Conservation (phyloP, 2,329 filamentous ascomycete genomes). For the Cercospora sojina region DNA sequence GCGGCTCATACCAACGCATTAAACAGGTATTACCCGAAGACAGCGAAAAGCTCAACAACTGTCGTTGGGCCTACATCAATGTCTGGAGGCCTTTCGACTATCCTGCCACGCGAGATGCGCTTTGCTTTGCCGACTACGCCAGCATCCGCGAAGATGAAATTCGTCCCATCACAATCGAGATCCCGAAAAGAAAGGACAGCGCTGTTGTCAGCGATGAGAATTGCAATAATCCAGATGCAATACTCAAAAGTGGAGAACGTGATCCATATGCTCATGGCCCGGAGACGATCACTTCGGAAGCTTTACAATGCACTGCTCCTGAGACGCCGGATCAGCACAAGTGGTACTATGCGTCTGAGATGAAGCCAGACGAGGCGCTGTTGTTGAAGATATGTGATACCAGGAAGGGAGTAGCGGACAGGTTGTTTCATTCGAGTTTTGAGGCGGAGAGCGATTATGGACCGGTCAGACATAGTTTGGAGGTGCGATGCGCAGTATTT, state of each 20-base stretch:
- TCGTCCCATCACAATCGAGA: background rate
- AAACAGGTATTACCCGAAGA: background rate
- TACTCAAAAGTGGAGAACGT: background rate
- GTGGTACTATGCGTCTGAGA: slow-evolving; percentile 12
- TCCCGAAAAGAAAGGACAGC: background rate
- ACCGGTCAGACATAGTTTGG: slow-evolving; percentile 9
- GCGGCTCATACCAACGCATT: background rate
- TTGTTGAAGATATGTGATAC: slow-evolving; percentile 10
- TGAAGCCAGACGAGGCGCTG: slow-evolving; percentile 7
- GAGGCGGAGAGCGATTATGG: slow-evolving; percentile 1
- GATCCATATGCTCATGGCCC: background rate
- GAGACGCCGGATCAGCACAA: background rate
- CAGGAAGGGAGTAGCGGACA: background rate
- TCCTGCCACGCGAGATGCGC: background rate
- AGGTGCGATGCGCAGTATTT: slow-evolving; percentile 8
- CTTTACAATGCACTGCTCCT: background rate
- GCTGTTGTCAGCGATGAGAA: background rate
- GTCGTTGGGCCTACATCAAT: background rate
- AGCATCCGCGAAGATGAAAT: background rate
- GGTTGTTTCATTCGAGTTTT: background rate
- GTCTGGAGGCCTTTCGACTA: background rate
- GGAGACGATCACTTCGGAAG: background rate
- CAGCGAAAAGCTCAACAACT: background rate
- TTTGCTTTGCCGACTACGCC: background rate
- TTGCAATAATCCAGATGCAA: background rate